These are phyloP conservation scores for Clitocybe nebularis DNA, from an alignment of 1,284 basidiomycete species.

Conservation along the genomic window DNA sequence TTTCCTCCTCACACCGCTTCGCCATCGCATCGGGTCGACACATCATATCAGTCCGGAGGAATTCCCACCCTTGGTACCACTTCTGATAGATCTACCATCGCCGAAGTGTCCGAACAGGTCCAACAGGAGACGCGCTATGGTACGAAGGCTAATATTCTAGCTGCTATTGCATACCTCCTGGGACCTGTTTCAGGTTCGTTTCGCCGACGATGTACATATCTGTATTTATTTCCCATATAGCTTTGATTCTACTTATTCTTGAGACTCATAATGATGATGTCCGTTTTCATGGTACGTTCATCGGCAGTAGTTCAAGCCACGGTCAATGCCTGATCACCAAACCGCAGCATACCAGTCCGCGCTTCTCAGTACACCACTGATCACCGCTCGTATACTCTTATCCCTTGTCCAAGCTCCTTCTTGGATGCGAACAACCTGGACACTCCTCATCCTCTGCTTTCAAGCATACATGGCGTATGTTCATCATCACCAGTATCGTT, in stretches of 20 bases:
- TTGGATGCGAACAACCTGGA: constrained; percentile 45
- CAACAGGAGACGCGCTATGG: constrained; percentile 73
- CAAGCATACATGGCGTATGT: constrained; percentile 58
- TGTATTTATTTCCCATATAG: background rate
- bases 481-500: constrained; percentile 4
- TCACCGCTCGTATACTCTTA: constrained; percentile 58
- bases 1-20: constrained; percentile 53
- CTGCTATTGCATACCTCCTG: constrained; percentile 65
- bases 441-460: constrained; percentile 37
- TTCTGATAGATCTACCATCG: constrained; percentile 32
- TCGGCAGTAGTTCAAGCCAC: background rate
- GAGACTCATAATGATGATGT: constrained; percentile 81
- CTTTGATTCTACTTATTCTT: constrained; percentile 63
- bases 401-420: constrained; percentile 46
- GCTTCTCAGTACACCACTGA: constrained; percentile 62
- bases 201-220: background rate
- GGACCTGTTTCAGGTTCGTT: constrained; percentile 72
- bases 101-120: constrained; percentile 50
- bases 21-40: constrained; percentile 23
- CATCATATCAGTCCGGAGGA: constrained; percentile 70
- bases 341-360: constrained; percentile 74
- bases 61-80: constrained; percentile 55
- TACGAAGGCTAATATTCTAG: constrained; percentile 67
- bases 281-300: constrained; percentile 67
- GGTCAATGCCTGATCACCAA: background rate